Conservation (phyloP, 305 asterid species). For the Rubia tinctorum region DNA sequence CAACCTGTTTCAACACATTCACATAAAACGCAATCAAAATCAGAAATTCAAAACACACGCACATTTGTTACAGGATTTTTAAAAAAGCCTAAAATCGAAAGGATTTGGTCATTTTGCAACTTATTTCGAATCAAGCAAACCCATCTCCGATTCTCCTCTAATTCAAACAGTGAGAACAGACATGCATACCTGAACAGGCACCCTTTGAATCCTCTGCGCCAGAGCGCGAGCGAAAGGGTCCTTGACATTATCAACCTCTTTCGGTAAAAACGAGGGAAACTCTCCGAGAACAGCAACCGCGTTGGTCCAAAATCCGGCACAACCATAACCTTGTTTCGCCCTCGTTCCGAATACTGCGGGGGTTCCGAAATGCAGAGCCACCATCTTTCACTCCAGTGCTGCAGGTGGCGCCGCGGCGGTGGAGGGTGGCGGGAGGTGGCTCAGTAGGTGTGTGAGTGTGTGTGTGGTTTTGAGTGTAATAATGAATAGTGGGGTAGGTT, state of each 20-base stretch:
- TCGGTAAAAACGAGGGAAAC: slow-evolving; percentile 48
- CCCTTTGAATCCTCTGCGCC: slow-evolving; percentile 69
- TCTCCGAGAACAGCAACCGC: slow-evolving; percentile 22
- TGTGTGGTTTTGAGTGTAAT: neutral
- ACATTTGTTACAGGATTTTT: neutral
- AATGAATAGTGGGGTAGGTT: neutral
- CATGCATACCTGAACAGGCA: slow-evolving; percentile 57
- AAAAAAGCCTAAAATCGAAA: neutral
- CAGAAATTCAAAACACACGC: neutral
- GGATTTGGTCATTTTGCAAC: neutral
- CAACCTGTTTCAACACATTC: slow-evolving; percentile 39
- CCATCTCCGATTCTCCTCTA: too few species aligned
- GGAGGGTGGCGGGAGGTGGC: neutral
- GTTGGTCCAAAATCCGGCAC: neutral
- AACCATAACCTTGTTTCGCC: neutral
- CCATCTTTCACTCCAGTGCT: neutral
- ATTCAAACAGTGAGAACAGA: neutral
- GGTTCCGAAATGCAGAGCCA: neutral
- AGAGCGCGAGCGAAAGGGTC: slow-evolving; percentile 66
- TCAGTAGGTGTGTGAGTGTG: neutral
- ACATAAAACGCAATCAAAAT: neutral
- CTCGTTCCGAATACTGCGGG: neutral
- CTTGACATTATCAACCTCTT: slow-evolving; percentile 51
- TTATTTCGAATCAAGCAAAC: neutral
- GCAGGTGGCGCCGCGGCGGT: neutral